These are phyloP conservation scores for Cutaneotrichosporon cavernicola DNA, from an alignment of 1,284 basidiomycete species.

Conservation along the genomic window DNA sequence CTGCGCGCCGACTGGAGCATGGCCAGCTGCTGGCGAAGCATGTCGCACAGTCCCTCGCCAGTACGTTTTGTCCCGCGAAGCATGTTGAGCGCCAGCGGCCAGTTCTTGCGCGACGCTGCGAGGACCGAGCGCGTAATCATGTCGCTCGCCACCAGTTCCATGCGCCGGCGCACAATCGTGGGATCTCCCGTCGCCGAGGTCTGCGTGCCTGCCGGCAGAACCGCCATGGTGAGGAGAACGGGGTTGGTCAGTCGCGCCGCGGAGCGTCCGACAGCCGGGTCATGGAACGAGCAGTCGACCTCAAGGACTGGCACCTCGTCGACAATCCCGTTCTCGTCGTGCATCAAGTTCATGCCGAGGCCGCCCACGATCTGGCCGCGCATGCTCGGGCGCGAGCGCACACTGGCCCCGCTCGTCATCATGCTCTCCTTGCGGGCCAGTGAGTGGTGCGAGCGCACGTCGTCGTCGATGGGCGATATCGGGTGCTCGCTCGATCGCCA, in stretches of 20 bases:
- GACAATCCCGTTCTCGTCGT: constrained; percentile 65
- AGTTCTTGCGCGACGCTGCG: constrained; percentile 81
- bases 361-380: not conserved
- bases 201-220: constrained; percentile 63
- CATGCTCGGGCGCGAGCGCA: constrained; percentile 5
- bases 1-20: constrained; percentile 25
- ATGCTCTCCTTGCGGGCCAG: constrained; percentile 11
- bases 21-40: constrained; percentile 55
- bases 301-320: constrained; percentile 90
- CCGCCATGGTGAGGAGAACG: constrained; percentile 80
- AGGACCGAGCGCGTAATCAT: constrained; percentile 92
- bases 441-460: not conserved
- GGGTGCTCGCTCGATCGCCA: not conserved
- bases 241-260: constrained; percentile 82
- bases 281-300: constrained; percentile 87
- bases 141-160: constrained; percentile 88
- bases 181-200: constrained; percentile 67
- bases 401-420: not conserved
- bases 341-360: constrained; percentile 9
- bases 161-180: constrained; percentile 81
- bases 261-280: constrained; percentile 75
- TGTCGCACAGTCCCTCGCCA: constrained; percentile 72
- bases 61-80: constrained; percentile 85
- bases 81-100: constrained; percentile 78
- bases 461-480: constrained; percentile 6